Evolutionary conservation across 495 filamentous ascomycete genomes (phyloP).

Genomic region (Elaphomyces granulatus): DNA sequence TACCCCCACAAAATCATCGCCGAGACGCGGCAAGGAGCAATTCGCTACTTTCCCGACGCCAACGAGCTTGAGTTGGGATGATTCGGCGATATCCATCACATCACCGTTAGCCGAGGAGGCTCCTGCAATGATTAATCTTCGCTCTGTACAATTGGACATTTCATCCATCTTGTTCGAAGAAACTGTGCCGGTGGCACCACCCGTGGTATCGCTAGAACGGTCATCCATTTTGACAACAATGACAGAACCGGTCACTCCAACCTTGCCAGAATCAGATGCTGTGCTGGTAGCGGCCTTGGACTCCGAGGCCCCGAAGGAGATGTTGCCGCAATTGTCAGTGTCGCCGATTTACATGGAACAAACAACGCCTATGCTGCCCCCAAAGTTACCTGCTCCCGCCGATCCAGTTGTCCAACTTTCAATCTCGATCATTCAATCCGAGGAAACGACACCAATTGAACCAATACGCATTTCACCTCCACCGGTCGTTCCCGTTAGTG

Average conservation of each 20-base stretch:
- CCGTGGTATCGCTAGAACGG: slow-evolving; percentile 17
- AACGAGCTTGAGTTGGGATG: slow-evolving; percentile 28
- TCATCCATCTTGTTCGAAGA: slow-evolving; percentile 26
- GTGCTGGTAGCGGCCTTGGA: not conserved
- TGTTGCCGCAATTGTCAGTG: slow-evolving; percentile 23
- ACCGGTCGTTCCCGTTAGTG: slow-evolving; percentile 8
- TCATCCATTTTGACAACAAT: slow-evolving; percentile 18
- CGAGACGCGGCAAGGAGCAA: slow-evolving; percentile 15
- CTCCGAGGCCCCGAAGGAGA: slow-evolving; percentile 5
- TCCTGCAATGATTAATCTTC: slow-evolving; percentile 7
- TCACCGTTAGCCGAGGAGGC: slow-evolving; percentile 29
- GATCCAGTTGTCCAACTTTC: slow-evolving; percentile 12
- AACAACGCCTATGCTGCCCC: slow-evolving; percentile 33
- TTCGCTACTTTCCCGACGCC: slow-evolving; percentile 23
- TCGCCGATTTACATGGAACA: slow-evolving; percentile 35
- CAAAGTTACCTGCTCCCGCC: slow-evolving; percentile 5
- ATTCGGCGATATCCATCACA: slow-evolving; percentile 9
- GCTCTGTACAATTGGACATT: slow-evolving; percentile 18
- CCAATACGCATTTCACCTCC: slow-evolving; percentile 5
- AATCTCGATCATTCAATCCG: slow-evolving; percentile 25
- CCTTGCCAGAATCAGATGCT: slow-evolving; percentile 9
- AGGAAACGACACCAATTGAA: slow-evolving; percentile 27
- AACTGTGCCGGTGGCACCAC: slow-evolving; percentile 22
- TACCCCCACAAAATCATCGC: slow-evolving; percentile 18
- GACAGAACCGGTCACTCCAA: slow-evolving; percentile 21